Evolutionary conservation across 306 rosid species (phyloP), one percentile per base, ranked within the genome.

Genomic region (Dalbergia cultrata): DNA sequence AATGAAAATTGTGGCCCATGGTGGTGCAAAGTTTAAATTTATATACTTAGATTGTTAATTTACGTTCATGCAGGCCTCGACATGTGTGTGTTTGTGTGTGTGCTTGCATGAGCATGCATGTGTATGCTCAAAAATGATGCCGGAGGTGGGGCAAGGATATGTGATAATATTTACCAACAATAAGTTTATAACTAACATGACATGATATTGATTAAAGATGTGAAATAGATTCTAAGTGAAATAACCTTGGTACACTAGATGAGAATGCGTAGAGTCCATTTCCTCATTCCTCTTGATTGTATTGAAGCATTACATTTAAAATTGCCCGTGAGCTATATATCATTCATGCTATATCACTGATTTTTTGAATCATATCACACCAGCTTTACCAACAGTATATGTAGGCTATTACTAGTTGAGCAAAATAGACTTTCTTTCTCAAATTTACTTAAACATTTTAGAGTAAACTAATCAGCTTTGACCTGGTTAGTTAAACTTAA

Each of bases 31-130:
- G 57, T 74, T 80, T 63, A 50, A 44, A 56, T 62, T 62, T 54
- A 22, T 67, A 33, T 50, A 78, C 73, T 87, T 89, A 47, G 74
- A 82, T 75, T 81, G 76, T 74, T 82, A 81, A 57, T 81, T 66
- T 74, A 58, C 82, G 70, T 84, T 53, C 81, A 44, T 86, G 85
- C 89, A 96, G 99, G 99, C 99, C 85, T 92, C 97, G 72, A 93
- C 90, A 85, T 69, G 39, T 59, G 47, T 9, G 47, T 12, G 52
- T 45, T 1, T 12, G 1, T 16, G 11, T 45, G 9, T 44, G 49
- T 45, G 52, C 52, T 6, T 41, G 10, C 7, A 10, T 2, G 10
- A 6, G 45, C 1, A 7, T 2, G 0, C 45, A 45, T 45, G 52
- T 45, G 1, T 45, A 11, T 11, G 14, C 53, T 47, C n/a, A 47